These are phyloP conservation scores for Trichosanthes cucumerina DNA, from an alignment of 306 rosid genomes.

Conservation along the genomic window DNA sequence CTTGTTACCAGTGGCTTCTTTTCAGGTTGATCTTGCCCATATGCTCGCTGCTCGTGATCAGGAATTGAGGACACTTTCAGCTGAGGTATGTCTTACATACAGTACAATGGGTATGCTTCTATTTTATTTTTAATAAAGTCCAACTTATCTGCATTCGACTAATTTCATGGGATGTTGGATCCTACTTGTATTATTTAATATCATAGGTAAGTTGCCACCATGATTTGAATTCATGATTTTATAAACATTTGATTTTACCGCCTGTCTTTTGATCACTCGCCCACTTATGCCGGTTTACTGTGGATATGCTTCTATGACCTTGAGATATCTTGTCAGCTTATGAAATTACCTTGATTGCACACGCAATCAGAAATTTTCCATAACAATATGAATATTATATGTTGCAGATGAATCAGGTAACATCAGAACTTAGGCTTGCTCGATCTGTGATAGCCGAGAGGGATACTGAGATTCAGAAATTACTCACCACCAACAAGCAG, in stretches of 20 bases:
- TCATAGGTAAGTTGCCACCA: background rate
- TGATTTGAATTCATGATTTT: background rate
- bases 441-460: constrained; percentile 91
- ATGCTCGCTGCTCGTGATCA: constrained; percentile 95
- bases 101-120: background rate
- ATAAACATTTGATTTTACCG: background rate
- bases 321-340: background rate
- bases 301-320: background rate
- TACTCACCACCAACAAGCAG: constrained; percentile 83
- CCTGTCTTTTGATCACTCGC: background rate
- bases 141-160: background rate
- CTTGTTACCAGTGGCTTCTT: constrained; percentile 12
- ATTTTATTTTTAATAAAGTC: background rate
- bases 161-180: background rate
- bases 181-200: background rate
- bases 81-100: constrained; percentile 57
- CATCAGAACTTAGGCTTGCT: constrained; percentile 87
- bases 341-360: background rate
- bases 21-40: constrained; percentile 99
- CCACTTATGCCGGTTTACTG: background rate
- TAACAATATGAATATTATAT: background rate
- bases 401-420: constrained; percentile 82
- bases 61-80: constrained; percentile 85
- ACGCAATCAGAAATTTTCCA: background rate
- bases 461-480: constrained; percentile 70